Evolutionary conservation across 2,329 filamentous ascomycete genomes (phyloP), one percentile per base, ranked within the genome.

Genomic region (Aspergillus sp.): DNA sequence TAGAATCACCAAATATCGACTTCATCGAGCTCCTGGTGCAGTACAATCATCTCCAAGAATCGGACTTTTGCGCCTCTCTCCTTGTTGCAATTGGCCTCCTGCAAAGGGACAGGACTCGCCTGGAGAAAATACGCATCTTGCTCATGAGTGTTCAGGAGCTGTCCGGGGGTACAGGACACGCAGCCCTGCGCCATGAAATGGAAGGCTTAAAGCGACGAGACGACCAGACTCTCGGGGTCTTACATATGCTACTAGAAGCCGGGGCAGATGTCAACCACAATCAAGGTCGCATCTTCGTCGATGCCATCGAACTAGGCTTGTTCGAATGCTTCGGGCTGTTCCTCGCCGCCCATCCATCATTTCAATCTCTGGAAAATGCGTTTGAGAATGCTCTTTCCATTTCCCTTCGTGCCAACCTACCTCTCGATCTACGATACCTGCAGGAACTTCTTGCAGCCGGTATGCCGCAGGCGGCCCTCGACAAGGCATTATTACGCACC

Each of bases 111-210:
- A 47, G 46, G 30, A 46, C 50, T 24, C 56, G 56, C 2, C 20
- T 57, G n/a, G 56, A 57, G 39, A 57, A 57, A 22, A 57, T 57
- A 5, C 50, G 56, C 20, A 47, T 57, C 9, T 19, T 57, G 2
- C 56, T 57, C 20, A 45, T 24, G 5, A 57, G 50, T 27, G 40
- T 40, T 11, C 17, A 20, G 3, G 50, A 57, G 13, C 42, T 57
- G 19, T 41, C 56, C 11, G 56, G 56, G 1, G 34, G 40, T 15
- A 53, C 44, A 1, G 56, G 56, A 13, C 45, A 50, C 4, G 37
- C 50, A 1, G 50, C 56, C 5, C 56, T 57, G 3, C 50, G 44
- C 11, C 50, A 57, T 40, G 56, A 57, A 17, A 57, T 57, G 56
- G 27, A 57, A 17, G 50, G 50, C 3, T n/a, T 57, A 2, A 57